These are phyloP conservation scores for Phylloporus arenicola DNA, from an alignment of 768 basidiomycete genomes.

Conservation along the genomic window DNA sequence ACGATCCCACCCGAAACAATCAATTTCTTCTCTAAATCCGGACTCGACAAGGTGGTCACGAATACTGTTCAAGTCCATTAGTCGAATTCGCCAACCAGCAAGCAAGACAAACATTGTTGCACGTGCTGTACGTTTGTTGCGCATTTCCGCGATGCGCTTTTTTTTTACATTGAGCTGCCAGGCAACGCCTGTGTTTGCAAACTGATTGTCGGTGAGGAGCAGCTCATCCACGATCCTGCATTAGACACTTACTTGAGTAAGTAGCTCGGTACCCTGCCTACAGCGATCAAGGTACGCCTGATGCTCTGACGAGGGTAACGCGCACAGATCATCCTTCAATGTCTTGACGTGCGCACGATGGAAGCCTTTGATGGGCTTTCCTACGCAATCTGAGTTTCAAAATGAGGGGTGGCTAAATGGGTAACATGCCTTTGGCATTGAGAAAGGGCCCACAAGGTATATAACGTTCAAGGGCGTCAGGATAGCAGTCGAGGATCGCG, in stretches of 20 bases:
- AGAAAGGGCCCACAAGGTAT: conserved; percentile 26
- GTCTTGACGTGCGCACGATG: conserved; percentile 15
- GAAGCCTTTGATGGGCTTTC: conserved; percentile 18
- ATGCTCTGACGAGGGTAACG: conserved; percentile 12
- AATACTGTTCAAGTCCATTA: conserved; percentile 16
- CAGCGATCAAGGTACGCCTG: conserved; percentile 16
- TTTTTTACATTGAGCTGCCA: conserved; percentile 22
- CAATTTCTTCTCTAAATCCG: conserved; percentile 25
- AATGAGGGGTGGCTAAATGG: neutral
- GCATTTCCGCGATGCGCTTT: conserved; percentile 16
- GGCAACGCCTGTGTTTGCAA: conserved; percentile 20
- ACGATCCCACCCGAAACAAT: conserved; percentile 29
- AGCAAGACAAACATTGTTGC: conserved; percentile 22
- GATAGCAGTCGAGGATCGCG: conserved; percentile 5
- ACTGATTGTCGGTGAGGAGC: conserved; percentile 19
- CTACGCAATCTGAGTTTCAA: conserved; percentile 11
- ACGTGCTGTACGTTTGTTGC: conserved; percentile 21
- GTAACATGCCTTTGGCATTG: conserved; percentile 17
- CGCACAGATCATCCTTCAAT: conserved; percentile 12
- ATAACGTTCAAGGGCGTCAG: conserved; percentile 16
- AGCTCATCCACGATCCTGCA: neutral
- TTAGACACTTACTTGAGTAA: conserved; percentile 9
- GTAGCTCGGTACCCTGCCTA: conserved; percentile 6
- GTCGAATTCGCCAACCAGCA: neutral
- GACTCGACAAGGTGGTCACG: conserved; percentile 10